A percentile compares a stretch with the other conserved stretches of the same genome.
Evolutionary conservation across 352 stramenopile species (phyloP).

Genomic region (Pythium chondricola): DNA sequence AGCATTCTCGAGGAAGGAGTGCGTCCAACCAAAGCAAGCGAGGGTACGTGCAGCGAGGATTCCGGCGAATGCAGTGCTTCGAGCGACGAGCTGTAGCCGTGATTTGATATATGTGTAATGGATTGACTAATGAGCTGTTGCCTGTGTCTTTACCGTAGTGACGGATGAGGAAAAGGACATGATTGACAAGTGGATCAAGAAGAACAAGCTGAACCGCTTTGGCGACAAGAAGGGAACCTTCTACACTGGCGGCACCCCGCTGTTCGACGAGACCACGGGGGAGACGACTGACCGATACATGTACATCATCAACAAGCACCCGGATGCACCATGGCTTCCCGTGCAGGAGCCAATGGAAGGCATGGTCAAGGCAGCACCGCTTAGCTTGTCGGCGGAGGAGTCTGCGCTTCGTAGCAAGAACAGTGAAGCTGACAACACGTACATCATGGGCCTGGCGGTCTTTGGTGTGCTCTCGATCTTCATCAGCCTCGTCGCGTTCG

Average conservation of each 20-base stretch:
- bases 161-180: conserved; percentile 41
- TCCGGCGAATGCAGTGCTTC: not conserved
- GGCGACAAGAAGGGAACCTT: conserved; percentile 43
- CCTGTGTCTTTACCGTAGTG: conserved; percentile 5
- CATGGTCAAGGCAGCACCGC: conserved; percentile 12
- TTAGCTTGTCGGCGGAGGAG: conserved; percentile 11
- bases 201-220: conserved; percentile 51
- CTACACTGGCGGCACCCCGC: conserved; percentile 72
- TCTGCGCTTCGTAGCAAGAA: conserved; percentile 1
- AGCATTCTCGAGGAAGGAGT: conserved; percentile 25
- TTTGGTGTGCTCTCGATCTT: conserved; percentile 28
- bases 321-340: conserved; percentile 49
- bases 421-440: conserved; percentile 6
- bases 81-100: conserved; percentile 15
- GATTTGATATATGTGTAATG: not conserved
- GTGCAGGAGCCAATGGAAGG: conserved; percentile 11
- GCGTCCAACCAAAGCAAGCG: conserved; percentile 1
- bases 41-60: conserved; percentile 12
- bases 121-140: not conserved
- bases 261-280: conserved; percentile 73
- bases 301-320: conserved; percentile 61
- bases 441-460: conserved; percentile 10
- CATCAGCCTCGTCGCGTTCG: conserved; percentile 25
- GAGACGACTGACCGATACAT: conserved; percentile 38
- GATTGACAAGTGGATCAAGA: conserved; percentile 56